Base-by-base conservation (phyloP, 148 eudicot genomes). In the Nepenthes gracilis region DNA sequence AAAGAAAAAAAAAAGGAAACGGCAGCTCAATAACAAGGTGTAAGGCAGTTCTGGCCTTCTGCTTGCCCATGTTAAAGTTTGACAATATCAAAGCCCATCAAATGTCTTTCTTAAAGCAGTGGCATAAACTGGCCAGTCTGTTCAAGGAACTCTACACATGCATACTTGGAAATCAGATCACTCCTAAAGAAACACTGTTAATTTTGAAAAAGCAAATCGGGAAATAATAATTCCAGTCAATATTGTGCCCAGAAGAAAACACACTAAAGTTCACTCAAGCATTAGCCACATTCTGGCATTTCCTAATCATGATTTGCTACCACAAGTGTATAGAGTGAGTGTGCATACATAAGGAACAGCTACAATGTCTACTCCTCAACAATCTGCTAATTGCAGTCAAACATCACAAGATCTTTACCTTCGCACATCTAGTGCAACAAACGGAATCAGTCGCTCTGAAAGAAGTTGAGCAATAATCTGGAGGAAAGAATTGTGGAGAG, bases 401-500 rank as follows among this genome's bases (percentile, higher is more conserved):
- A 6, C 59, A 61, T 35, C 13, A 51, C 35, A 48, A 40, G 51
- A 49, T 6, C 34, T 50, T 69, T 73, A 93, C 99, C 92, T 93
- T 75, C 96, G 84, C 73, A 93, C 99, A 78, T 93, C 99, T 67
- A 93, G 96, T 36, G 99, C 99, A 64, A 93, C 99, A 86, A 93
- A 93, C 63, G 99, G 99, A 69, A 93, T 93, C 43, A 93, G 74
- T 59, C 92, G 76, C 79, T 93, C 97, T 12, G 99, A 93, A 55
- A 93, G 99, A 73, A 93, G 99, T 70, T 93, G 99, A 12, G 99
- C 99, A 59, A 93, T 86, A 58, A 93, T 93, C 99, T 93, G 87
- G 75, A 66, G 62, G 60, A 60, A 68, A 61, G 55, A 61, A 67
- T 43, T 15, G 9, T 54, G 49, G 35, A 8, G 15, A 57, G 15